Evolutionary conservation across 2,329 filamentous ascomycete genomes (phyloP).

Genomic region (Fusarium sp.): DNA sequence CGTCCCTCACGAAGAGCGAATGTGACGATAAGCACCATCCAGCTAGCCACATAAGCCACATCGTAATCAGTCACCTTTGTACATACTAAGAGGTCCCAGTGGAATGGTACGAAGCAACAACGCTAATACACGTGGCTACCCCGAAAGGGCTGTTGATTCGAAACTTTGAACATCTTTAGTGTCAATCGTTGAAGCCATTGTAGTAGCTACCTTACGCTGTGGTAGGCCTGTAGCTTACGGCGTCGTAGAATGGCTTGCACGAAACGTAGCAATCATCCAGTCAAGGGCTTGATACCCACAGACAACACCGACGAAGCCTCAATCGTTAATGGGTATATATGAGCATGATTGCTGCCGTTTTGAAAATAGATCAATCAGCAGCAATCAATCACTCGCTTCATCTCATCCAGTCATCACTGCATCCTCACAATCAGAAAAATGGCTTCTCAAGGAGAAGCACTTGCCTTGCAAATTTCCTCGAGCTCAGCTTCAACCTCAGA

Average conservation of each 20-base stretch:
- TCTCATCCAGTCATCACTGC: neutral
- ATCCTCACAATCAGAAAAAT: neutral
- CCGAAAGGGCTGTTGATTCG: neutral
- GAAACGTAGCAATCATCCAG: constrained; percentile 2
- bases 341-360: neutral
- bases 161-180: neutral
- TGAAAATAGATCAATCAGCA: neutral
- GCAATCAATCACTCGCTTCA: neutral
- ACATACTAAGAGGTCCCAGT: neutral
- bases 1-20: neutral
- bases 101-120: neutral
- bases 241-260: neutral
- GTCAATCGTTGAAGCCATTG: too few relatives aligned
- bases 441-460: neutral
- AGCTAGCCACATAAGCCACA: neutral
- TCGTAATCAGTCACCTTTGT: neutral
- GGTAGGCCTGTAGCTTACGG: neutral
- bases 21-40: neutral
- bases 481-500: neutral
- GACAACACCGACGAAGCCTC: neutral
- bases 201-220: neutral
- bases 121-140: neutral
- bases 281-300: rapidly evolving
- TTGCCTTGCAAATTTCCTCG: neutral
- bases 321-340: neutral